A percentile compares a stretch with the other conserved stretches of the same genome.
Conservation (phyloP, 345 rosid genomes). For the Excoecaria agallocha region DNA sequence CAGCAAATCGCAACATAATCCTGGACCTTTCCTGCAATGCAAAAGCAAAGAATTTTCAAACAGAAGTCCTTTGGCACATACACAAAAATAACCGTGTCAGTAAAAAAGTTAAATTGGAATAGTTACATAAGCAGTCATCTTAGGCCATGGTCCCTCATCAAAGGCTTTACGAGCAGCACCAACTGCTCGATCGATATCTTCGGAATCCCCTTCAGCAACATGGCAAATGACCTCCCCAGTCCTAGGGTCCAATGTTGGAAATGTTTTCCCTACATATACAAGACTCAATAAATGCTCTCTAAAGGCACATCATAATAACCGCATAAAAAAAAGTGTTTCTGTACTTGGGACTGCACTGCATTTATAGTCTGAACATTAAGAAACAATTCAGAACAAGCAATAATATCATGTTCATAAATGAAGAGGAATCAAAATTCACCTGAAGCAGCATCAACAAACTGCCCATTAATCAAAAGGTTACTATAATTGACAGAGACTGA, state of each 20-base stretch:
- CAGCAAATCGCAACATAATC: conserved; percentile 70
- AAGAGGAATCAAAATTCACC: conserved; percentile 37
- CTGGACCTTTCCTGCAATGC: conserved; percentile 68
- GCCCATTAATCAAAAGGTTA: conserved; percentile 73
- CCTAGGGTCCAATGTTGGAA: conserved; percentile 85
- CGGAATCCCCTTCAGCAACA: conserved; percentile 94
- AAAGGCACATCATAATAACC: not conserved
- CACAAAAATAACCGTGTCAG: not conserved
- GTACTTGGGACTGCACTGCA: not conserved
- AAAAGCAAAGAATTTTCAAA: conserved; percentile 6
- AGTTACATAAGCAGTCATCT: conserved; percentile 79
- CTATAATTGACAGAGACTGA: conserved; percentile 53
- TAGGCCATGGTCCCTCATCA: conserved; percentile 99
- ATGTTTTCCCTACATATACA: conserved; percentile 55
- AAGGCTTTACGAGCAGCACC: conserved; percentile 94
- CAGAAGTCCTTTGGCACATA: not conserved
- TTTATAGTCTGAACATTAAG: not conserved
- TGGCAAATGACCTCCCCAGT: conserved; percentile 81
- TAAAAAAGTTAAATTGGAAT: not conserved
- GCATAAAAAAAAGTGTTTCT: not conserved
- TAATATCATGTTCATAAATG: not conserved
- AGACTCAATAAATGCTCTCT: not conserved
- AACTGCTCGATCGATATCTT: conserved; percentile 82
- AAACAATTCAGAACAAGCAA: not conserved
- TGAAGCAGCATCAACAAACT: conserved; percentile 79